These are phyloP conservation scores for Colletotrichum sansevieriae DNA, from an alignment of 2,329 filamentous ascomycete genomes.

Conservation along the genomic window DNA sequence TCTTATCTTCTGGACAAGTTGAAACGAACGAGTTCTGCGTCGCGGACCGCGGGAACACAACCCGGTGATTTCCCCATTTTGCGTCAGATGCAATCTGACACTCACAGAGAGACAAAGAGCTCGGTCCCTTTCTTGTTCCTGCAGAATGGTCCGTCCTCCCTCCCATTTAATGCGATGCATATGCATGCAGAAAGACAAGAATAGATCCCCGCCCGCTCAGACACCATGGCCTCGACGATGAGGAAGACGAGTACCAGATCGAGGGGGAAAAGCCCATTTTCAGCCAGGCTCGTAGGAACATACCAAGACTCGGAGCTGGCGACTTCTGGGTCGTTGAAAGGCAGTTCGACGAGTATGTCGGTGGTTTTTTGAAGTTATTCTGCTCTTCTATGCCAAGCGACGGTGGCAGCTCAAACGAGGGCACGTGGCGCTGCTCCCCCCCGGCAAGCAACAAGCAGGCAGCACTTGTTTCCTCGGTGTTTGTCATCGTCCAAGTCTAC, in stretches of 20 bases:
- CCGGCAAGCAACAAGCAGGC: background rate
- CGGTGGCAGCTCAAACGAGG: background rate
- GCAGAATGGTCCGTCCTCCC: slow-evolving; percentile 1
- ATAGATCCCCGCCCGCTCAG: background rate
- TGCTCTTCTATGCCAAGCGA: background rate
- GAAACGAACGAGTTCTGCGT: slow-evolving; percentile 7
- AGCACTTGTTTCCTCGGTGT: too few relatives aligned
- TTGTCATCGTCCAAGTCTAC: background rate
- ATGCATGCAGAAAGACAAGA: slow-evolving; percentile 2
- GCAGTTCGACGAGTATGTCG: background rate
- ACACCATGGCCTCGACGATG: background rate
- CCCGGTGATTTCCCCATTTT: background rate
- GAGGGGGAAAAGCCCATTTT: background rate
- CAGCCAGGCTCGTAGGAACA: background rate
- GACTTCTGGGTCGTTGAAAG: slow-evolving; percentile 1
- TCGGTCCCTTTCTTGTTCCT: slow-evolving; percentile 6
- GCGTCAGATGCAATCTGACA: too few relatives aligned
- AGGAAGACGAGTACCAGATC: too few relatives aligned
- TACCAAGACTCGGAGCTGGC: slow-evolving; percentile 15
- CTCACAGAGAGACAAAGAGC: slow-evolving; percentile 4
- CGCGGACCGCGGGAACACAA: background rate
- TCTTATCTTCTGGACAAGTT: background rate
- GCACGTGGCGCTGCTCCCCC: background rate
- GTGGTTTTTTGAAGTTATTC: slow-evolving; percentile 7
- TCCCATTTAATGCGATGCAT: slow-evolving; percentile 1